Evolutionary conservation across 1,139 yeast species (phyloP).

Genomic region (Hyphopichia pseudoburtonii): DNA sequence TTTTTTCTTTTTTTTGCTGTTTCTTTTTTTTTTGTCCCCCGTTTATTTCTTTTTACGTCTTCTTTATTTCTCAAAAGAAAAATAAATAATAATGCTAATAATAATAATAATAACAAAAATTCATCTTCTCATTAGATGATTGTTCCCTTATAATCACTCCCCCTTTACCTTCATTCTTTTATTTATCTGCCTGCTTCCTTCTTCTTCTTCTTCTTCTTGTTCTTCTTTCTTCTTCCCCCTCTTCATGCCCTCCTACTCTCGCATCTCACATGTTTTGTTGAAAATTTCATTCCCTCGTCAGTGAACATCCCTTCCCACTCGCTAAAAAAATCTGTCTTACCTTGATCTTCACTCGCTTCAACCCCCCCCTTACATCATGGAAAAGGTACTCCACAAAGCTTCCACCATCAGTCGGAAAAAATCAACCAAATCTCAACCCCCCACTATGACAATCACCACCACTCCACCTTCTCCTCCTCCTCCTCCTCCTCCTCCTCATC

Average conservation of each 20-base stretch:
- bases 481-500: background rate
- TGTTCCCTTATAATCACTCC: no score
- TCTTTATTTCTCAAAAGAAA: background rate
- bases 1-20: background rate
- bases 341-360: background rate
- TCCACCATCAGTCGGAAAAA: conserved; percentile 15
- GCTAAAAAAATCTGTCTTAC: background rate
- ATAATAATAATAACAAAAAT: background rate
- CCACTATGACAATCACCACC: conserved; percentile 3
- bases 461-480: conserved; percentile 9
- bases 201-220: no score
- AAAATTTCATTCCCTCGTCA: background rate
- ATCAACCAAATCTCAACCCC: conserved; percentile 11
- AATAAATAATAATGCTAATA: background rate
- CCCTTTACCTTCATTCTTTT: no score
- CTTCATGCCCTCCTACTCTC: no score
- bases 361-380: conserved; percentile 11
- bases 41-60: background rate
- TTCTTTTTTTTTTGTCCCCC: background rate
- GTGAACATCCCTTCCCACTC: no score
- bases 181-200: no score
- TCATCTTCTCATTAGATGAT: no score
- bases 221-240: no score
- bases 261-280: background rate
- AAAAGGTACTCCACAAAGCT: conserved; percentile 18